Conservation (phyloP, 2,329 filamentous ascomycete genomes). For the Alternaria burnsii region DNA sequence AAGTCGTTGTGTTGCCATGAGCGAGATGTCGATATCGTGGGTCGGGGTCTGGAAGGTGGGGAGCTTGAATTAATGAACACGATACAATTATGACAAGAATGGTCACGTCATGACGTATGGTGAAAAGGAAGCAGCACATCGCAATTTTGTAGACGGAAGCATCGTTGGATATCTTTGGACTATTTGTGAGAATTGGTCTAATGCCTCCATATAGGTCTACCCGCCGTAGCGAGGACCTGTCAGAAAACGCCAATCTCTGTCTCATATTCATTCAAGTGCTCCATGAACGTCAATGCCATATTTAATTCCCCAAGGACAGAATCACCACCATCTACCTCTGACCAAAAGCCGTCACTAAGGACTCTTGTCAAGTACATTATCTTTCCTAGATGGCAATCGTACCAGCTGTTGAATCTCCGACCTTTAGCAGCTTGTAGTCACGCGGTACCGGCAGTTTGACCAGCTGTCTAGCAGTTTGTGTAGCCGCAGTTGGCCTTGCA, state of each 20-base stretch:
- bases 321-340: not conserved
- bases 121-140: not conserved
- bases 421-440: not conserved
- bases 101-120: not conserved
- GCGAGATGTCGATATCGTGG: too few relatives aligned
- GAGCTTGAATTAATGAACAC: not conserved
- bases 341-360: fast-evolving
- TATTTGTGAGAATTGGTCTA: not conserved
- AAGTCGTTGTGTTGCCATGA: too few relatives aligned
- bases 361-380: too few relatives aligned
- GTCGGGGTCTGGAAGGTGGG: not conserved
- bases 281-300: not conserved
- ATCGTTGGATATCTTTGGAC: not conserved
- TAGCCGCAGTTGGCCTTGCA: constrained; percentile 30
- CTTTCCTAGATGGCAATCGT: not conserved
- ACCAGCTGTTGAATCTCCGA: not conserved
- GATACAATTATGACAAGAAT: not conserved
- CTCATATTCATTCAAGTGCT: not conserved
- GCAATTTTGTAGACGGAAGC: not conserved
- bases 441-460: too few relatives aligned
- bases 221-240: not conserved
- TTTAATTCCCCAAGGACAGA: too few relatives aligned
- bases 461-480: not conserved
- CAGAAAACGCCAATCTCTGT: not conserved
- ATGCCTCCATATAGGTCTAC: not conserved